Evolutionary conservation across 208 protist species (phyloP).

Genomic region (Sergeia podlipaevii): DNA sequence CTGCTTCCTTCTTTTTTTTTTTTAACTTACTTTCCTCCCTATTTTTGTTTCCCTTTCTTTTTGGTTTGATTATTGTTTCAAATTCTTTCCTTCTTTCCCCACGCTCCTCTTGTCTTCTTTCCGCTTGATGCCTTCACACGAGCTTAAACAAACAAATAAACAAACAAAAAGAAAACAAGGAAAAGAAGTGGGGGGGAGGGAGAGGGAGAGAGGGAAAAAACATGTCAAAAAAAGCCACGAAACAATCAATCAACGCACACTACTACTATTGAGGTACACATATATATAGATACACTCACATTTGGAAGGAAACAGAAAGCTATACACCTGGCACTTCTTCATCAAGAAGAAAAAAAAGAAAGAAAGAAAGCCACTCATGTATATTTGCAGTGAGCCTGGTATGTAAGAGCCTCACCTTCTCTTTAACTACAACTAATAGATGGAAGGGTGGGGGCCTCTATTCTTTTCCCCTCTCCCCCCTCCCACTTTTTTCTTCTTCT

Average conservation of each 20-base stretch:
- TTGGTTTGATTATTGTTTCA: not conserved
- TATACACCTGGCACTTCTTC: not conserved
- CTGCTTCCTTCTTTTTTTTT: not conserved
- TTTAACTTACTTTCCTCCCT: not conserved
- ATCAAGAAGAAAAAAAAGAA: conserved; percentile 6
- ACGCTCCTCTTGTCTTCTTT: not conserved
- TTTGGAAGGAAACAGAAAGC: conserved; percentile 6
- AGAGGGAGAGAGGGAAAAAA: too few relatives aligned
- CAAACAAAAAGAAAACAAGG: too few relatives aligned
- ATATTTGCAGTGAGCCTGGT: too few relatives aligned
- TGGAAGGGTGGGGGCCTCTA: not conserved
- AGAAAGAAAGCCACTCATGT: too few relatives aligned
- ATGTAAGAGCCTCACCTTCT: too few relatives aligned
- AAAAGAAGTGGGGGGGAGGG: too few relatives aligned
- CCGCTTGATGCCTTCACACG: too few relatives aligned
- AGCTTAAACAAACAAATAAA: not conserved
- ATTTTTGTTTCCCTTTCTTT: conserved; percentile 1
- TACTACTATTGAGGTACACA: too few relatives aligned
- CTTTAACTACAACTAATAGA: too few relatives aligned
- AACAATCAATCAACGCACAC: too few relatives aligned
- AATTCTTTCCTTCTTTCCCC: not conserved
- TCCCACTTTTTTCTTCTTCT: not conserved
- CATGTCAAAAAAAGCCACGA: too few relatives aligned
- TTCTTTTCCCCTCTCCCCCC: not conserved
- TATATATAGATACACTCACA: too few relatives aligned